Evolutionary conservation across 345 rosid species (phyloP).

Genomic region (Carallia brachiata): DNA sequence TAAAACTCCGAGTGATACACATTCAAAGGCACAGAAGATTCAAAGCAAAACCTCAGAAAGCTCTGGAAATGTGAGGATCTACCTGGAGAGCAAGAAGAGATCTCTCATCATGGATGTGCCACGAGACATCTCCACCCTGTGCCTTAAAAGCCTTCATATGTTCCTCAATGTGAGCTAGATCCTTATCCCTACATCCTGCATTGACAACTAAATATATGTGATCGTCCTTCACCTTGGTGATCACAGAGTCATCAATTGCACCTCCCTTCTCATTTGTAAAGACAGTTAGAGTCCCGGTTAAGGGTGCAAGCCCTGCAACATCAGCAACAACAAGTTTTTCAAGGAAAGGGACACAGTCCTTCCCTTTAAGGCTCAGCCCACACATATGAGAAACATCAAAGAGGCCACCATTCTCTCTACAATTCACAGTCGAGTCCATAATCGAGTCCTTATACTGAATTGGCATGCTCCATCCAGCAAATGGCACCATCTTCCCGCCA

Average conservation of each 20-base stretch:
- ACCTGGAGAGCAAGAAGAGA: slow-evolving; percentile 99
- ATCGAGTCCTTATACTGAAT: slow-evolving; percentile 96
- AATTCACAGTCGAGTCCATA: slow-evolving; percentile 92
- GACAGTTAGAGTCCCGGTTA: slow-evolving; percentile 87
- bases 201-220: slow-evolving; percentile 90
- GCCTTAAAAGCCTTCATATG: slow-evolving; percentile 91
- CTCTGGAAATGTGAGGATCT: slow-evolving; percentile 3
- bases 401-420: slow-evolving; percentile 83
- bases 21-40: slow-evolving; percentile 2
- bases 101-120: slow-evolving; percentile 98
- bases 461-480: slow-evolving; percentile 99
- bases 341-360: slow-evolving; percentile 79
- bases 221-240: slow-evolving; percentile 78
- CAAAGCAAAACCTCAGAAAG: not conserved
- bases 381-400: slow-evolving; percentile 98
- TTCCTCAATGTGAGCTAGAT: slow-evolving; percentile 92
- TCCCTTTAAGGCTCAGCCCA: slow-evolving; percentile 94
- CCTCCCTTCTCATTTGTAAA: slow-evolving; percentile 96
- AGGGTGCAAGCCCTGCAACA: slow-evolving; percentile 79
- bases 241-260: slow-evolving; percentile 92
- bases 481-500: slow-evolving; percentile 98
- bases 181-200: slow-evolving; percentile 99
- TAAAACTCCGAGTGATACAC: not conserved
- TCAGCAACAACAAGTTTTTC: slow-evolving; percentile 96
- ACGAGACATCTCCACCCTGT: slow-evolving; percentile 91